These are phyloP conservation scores for Acanthamoeba polyphaga DNA, from an alignment of 208 protist species.

Conservation along the genomic window DNA sequence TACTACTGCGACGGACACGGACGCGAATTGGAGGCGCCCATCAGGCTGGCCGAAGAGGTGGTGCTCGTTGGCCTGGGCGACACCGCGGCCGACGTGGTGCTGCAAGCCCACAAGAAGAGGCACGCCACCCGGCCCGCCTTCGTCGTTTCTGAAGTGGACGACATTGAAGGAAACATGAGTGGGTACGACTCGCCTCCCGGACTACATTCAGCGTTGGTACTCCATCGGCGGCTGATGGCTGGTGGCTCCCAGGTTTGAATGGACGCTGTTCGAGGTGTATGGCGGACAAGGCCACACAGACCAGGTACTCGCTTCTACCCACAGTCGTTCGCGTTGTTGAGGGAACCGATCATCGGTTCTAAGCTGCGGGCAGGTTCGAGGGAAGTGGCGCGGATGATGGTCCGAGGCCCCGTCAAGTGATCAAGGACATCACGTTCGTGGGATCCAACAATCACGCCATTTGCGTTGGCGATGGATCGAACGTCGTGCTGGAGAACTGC, in stretches of 20 bases:
- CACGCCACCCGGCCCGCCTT: no score
- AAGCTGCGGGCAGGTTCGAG: no score
- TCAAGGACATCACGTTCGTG: background rate
- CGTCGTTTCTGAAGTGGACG: no score
- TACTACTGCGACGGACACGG: background rate
- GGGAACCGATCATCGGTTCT: no score
- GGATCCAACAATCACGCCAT: slow-evolving; percentile 14
- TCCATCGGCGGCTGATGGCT: no score
- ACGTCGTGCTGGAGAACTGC: background rate
- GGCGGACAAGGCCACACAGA: background rate
- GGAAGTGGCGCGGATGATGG: background rate
- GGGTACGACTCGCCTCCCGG: no score
- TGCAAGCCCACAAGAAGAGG: background rate
- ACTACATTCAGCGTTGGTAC: no score
- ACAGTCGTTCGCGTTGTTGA: background rate
- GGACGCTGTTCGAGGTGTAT: background rate
- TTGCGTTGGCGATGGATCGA: background rate
- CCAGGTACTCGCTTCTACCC: background rate
- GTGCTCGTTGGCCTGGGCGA: background rate
- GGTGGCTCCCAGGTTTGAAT: background rate
- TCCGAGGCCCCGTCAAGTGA: background rate
- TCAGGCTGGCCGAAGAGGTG: background rate
- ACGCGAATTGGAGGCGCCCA: background rate
- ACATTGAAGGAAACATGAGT: no score
- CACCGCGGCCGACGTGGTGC: background rate